Evolutionary conservation across 148 eudicot species (phyloP), one percentile per base, ranked within the genome.

Genomic region (Amaranthus cruentus): DNA sequence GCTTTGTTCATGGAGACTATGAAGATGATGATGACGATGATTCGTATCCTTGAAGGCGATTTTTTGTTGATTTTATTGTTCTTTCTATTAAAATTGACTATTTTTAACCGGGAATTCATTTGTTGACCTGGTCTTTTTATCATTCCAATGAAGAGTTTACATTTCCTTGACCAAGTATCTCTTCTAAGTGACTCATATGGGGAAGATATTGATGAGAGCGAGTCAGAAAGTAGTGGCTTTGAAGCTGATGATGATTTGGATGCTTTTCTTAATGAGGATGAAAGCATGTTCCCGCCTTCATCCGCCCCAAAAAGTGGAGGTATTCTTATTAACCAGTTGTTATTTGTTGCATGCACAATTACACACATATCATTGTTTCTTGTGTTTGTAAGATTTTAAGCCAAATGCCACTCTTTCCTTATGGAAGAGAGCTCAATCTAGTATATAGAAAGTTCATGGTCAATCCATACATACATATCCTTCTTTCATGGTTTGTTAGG

Each of bases 251-350:
- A 84, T 60, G 90, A 73, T 48, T 79, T 59, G 52, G 84, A 80
- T 57, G 83, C 76, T 47, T 82, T 81, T 66, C 58, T 72, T 78
- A 82, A 68, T 61, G 85, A 83, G 56, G 87, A 85, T 42, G 91
- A 87, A 56, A 76, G 75, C 67, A 38, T 87, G 82, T 83, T 61
- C 76, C 85, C 90, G 18, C 14, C 78, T 73, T 83, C 90, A n/a
- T 76, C 79, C 65, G 83, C 77, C 52, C 88, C 79, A 15, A 90
- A 83, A 28, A 87, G 90, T 78, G 99, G 99, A 90, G 99, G 99
- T 95, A 88, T 68, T 15, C 47, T 44, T 53, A 53, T 56, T 38
- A 15, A 64, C 14, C 14, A 51, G 44, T 69, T 49, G 48, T 2
- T 69, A 49, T 28, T 69, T 11, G 3, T 9, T 72, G 28, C 55